Conservation (phyloP, 192 early-diverging fungal species). For the Ambispora gerdemannii region DNA sequence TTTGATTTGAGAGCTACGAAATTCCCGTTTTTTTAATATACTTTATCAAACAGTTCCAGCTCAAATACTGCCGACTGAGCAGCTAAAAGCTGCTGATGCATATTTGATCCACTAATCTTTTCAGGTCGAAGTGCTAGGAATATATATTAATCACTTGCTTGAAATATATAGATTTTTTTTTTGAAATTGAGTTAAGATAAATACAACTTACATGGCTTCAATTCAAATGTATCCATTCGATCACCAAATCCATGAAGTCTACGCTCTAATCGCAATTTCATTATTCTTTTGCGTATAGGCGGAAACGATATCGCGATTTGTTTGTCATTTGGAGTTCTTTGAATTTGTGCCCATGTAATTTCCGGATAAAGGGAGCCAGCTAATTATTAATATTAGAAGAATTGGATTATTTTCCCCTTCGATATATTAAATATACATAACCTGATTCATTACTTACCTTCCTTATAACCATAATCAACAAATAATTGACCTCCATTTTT, state of each 20-base stretch:
- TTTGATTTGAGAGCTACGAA: not conserved
- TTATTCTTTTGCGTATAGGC: not conserved
- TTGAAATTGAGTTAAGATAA: too few species aligned
- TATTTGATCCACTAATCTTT: not conserved
- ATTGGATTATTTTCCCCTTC: not conserved
- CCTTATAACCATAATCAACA: slow-evolving; percentile 25
- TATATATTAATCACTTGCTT: not conserved
- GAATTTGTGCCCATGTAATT: slow-evolving; percentile 17
- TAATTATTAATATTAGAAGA: not conserved
- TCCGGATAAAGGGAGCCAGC: not conserved
- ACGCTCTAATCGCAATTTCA: slow-evolving; percentile 21
- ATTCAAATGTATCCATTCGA: not conserved
- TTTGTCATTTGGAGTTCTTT: slow-evolving; percentile 21
- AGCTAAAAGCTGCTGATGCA: slow-evolving; percentile 29
- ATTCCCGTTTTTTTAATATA: not conserved
- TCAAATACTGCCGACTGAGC: slow-evolving; percentile 30
- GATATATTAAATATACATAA: not conserved
- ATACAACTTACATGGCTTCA: slow-evolving; percentile 15
- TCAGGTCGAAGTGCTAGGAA: not conserved
- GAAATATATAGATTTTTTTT: slow-evolving; percentile 1
- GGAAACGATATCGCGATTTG: slow-evolving; percentile 28
- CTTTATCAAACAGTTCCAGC: slow-evolving; percentile 18
- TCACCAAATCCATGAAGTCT: not conserved
- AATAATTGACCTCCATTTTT: slow-evolving; percentile 23
- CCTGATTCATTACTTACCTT: not conserved